Evolutionary conservation across 2,329 filamentous ascomycete species (phyloP).

Genomic region (Pyrenochaeta sp.): DNA sequence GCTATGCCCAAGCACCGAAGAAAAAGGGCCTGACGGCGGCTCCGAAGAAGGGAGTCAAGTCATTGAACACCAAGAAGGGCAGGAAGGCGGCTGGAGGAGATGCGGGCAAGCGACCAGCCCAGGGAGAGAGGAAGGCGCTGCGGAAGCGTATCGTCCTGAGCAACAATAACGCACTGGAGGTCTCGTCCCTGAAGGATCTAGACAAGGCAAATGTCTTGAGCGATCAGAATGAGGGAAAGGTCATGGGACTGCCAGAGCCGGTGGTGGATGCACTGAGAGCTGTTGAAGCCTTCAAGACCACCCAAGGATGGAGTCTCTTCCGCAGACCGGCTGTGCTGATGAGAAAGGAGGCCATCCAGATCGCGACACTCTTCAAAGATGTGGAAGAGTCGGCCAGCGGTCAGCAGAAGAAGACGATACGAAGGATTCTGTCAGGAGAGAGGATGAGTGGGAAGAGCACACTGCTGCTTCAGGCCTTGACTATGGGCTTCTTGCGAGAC

Average conservation of each 20-base stretch:
- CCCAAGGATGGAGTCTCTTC: constrained; percentile 89
- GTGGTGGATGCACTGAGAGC: constrained; percentile 82
- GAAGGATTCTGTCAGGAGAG: constrained; percentile 76
- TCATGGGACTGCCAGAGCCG: constrained; percentile 73
- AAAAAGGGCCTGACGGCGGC: constrained; percentile 37
- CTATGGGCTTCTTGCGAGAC: constrained; percentile 79
- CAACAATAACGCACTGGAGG: constrained; percentile 90
- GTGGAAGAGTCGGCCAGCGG: constrained; percentile 66
- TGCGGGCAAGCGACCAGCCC: constrained; percentile 64
- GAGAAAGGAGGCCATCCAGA: constrained; percentile 76
- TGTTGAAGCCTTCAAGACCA: constrained; percentile 89
- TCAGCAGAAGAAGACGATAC: constrained; percentile 62
- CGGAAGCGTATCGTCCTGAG: constrained; percentile 90
- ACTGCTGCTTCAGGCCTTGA: constrained; percentile 81
- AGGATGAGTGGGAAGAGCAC: constrained; percentile 86
- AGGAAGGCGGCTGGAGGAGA: constrained; percentile 53
- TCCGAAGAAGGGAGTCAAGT: constrained; percentile 49
- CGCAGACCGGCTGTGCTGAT: constrained; percentile 80
- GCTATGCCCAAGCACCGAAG: constrained; percentile 35
- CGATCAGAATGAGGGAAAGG: constrained; percentile 64
- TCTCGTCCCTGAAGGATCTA: constrained; percentile 72
- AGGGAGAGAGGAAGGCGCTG: constrained; percentile 85
- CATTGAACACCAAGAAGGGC: constrained; percentile 53
- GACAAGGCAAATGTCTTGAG: constrained; percentile 59
- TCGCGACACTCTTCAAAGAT: constrained; percentile 61